A percentile compares a stretch with the other conserved stretches of the same genome.
phyloP scores from a whole-genome alignment of 1,139 yeast genomes.

The Suhomyces atakaporum region DNA sequence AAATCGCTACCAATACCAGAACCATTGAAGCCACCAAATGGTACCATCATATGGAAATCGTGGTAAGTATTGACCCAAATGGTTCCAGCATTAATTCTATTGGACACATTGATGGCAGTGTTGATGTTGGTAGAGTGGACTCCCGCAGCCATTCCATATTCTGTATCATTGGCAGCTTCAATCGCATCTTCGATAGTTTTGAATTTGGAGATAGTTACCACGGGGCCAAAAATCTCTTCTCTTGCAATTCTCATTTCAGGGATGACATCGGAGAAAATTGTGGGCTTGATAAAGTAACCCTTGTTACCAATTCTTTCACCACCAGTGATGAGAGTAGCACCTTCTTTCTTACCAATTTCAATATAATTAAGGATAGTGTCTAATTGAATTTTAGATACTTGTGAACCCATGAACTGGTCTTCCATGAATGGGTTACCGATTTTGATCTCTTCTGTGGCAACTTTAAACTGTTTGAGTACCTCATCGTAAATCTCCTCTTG shows the following conservation, averaged over 20 bases:
- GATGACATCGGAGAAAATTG: constrained; percentile 70
- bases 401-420: constrained; percentile 80
- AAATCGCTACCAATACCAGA: constrained; percentile 93
- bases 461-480: constrained; percentile 59
- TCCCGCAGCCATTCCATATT: constrained; percentile 86
- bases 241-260: constrained; percentile 67
- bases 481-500: constrained; percentile 77
- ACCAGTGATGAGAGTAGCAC: constrained; percentile 75
- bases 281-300: constrained; percentile 81
- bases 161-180: constrained; percentile 67
- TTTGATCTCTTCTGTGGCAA: constrained; percentile 55
- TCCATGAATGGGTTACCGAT: constrained; percentile 80
- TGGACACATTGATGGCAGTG: constrained; percentile 55
- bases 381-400: constrained; percentile 73
- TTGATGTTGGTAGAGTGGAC: constrained; percentile 63
- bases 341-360: constrained; percentile 71
- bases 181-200: constrained; percentile 71
- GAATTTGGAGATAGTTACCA: constrained; percentile 73
- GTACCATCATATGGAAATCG: constrained; percentile 77
- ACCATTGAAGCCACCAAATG: constrained; percentile 85
- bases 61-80: constrained; percentile 86
- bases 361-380: constrained; percentile 75
- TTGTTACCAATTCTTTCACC: constrained; percentile 67
- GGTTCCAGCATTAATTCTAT: constrained; percentile 75
- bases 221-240: constrained; percentile 91